Evolutionary conservation across 129 eudicot species (phyloP), one percentile per base, ranked within the genome.

Genomic region (Chrysanthemum makinoi): DNA sequence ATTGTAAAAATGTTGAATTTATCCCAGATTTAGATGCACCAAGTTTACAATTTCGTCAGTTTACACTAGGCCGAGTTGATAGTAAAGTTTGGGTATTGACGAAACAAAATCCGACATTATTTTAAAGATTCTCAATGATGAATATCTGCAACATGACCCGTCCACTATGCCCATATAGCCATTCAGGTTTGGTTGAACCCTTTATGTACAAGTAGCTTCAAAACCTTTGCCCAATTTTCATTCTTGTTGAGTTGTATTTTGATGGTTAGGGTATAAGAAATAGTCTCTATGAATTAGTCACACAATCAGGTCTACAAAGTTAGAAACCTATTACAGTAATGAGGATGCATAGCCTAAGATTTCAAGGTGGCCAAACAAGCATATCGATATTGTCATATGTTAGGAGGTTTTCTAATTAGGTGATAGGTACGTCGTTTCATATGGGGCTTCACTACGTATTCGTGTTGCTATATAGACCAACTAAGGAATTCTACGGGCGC

Each of bases 401-500:
- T 35, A 35, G 44, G 9, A 52, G 28, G 14, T 52, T 52, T 30
- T 50, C n/a, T 69, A 53, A 50, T 16, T 64, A 16, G 46, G 75
- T 14, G 44, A 39, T 18, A 8, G 39, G 39, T 56, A 54, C 55
- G 13, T 19, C 65, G 43, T 35, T 70, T 33, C 13, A 12, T 53
- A 70, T 11, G 6, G 65, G 6, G 30, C 4, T 6, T 68, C 22
- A 35, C 6, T 3, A 55, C 2, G 2, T 56, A 18, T 56, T 8
- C 10, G 11, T 28, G 16, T 15, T 4, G 49, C 52, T 20, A 6
- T 44, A 90, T 94, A 39, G 97, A 73, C 56, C 89, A 80, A 65
- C 68, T 94, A 35, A 84, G 99, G 75, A 84, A 87, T 71, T 73
- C 93, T 5, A 90, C 99, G 8, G 99, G 96, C 72, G 99, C 97